Base-by-base conservation (phyloP, 2,329 filamentous ascomycete species). In the Emergomyces orientalis region DNA sequence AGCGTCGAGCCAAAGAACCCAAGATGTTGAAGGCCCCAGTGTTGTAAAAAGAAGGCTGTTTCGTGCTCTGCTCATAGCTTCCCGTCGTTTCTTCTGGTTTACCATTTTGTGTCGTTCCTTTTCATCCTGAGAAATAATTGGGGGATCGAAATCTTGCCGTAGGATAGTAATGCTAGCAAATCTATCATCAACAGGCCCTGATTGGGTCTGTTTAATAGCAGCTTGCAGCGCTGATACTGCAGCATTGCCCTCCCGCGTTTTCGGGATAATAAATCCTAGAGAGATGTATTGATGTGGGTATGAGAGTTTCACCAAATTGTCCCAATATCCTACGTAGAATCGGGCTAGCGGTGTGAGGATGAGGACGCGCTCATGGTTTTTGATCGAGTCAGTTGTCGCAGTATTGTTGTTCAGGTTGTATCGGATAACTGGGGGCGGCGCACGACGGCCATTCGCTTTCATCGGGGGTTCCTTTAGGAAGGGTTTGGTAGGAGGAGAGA, bases 381-480 rank as follows among this genome's bases (percentile, higher is more conserved):
- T 84, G 59, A 91, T 80, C 1, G 94, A 90, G 67, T 89, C 83
- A 60, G 82, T 75, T 25, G 92, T 89, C 63, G 90, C 90, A 52
- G 92, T 97, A 69, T 97, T 85, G 77, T 93, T 92, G 81, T 97
- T 97, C 77, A 99, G 88, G 75, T 95, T 86, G 80, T 97, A 97
- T 75, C 90, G 91, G 45, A 90, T 85, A 56, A 99, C 92, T 9
- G 93, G 92, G 61, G 93, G 91, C 58, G 91, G 88, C 52, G 81
- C 80, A 62, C 76, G 72, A 68, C 77, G 81, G 64, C 74, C 82
- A 72, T 80, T 83, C 37, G 69, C 65, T 56, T 71, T 70, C 34
- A 71, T 47, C 63, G 76, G 78, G 68, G 85, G 84, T 30, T 83
- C 79, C 73, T 91, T 92, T 71, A 84, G 82, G 76, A 90, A 90